Evolutionary conservation across 2,329 filamentous ascomycete genomes (phyloP).

Genomic region (Proliferodiscus dingleyae): DNA sequence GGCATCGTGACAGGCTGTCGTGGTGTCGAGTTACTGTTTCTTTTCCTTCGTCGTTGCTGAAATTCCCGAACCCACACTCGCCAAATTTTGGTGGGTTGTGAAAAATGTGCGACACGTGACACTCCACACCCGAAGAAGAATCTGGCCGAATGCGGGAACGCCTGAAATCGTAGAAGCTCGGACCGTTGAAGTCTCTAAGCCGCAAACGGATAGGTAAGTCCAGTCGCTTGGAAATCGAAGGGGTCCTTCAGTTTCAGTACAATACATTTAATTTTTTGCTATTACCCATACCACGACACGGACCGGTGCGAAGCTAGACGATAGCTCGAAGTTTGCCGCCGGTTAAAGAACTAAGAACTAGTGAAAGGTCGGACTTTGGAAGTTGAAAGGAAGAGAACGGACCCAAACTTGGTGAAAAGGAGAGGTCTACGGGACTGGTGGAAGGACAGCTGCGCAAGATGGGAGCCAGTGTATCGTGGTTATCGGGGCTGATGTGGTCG

Average conservation of each 20-base stretch:
- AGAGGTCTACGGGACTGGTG: conserved; percentile 8
- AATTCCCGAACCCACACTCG: not conserved
- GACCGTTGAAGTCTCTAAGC: too few species aligned
- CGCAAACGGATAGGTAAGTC: too few species aligned
- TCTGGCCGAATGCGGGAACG: not conserved
- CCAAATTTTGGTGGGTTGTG: not conserved
- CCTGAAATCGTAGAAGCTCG: not conserved
- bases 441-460: conserved; percentile 40
- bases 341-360: too few species aligned
- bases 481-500: conserved; percentile 71
- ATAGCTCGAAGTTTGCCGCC: too few species aligned
- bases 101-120: conserved; percentile 6
- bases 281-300: too few species aligned
- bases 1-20: conserved; percentile 48
- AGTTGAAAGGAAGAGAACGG: not conserved
- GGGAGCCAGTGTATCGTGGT: conserved; percentile 62
- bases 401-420: conserved; percentile 4
- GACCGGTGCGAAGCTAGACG: too few species aligned
- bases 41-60: conserved; percentile 9
- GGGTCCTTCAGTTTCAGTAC: too few species aligned
- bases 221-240: too few species aligned
- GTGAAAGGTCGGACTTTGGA: too few species aligned
- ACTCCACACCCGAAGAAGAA: not conserved
- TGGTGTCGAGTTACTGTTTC: conserved; percentile 29
- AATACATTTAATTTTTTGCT: too few species aligned